Evolutionary conservation across 2,329 filamentous ascomycete species (phyloP).

Genomic region (Ambrosiella cleistominuta): DNA sequence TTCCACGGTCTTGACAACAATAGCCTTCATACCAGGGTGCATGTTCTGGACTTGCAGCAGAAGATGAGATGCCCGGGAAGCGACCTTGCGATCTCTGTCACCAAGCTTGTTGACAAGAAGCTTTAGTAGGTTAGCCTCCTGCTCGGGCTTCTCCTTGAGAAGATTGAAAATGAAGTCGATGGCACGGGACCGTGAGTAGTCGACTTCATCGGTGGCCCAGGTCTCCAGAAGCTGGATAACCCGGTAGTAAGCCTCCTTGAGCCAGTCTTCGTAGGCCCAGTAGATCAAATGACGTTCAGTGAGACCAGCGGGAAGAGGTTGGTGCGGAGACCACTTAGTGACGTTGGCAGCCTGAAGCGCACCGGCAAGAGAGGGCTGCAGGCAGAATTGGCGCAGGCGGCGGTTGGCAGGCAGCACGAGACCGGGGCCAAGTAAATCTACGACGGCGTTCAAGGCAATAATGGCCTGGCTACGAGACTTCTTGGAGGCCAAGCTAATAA

Average conservation of each 20-base stretch:
- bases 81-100: constrained; percentile 87
- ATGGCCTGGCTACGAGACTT: constrained; percentile 85
- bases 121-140: constrained; percentile 83
- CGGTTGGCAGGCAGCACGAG: constrained; percentile 67
- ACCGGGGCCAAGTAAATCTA: constrained; percentile 84
- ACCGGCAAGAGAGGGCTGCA: constrained; percentile 59
- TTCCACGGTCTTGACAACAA: constrained; percentile 72
- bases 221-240: constrained; percentile 78
- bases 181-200: constrained; percentile 74
- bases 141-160: constrained; percentile 88
- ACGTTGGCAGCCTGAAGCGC: constrained; percentile 45
- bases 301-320: constrained; percentile 55
- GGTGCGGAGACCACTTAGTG: constrained; percentile 46
- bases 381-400: constrained; percentile 60
- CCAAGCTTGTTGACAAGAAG: constrained; percentile 92
- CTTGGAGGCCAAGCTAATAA: constrained; percentile 73
- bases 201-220: constrained; percentile 90
- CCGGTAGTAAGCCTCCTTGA: constrained; percentile 87
- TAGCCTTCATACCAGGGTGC: constrained; percentile 84
- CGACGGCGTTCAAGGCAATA: constrained; percentile 77
- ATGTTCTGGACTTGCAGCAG: constrained; percentile 77
- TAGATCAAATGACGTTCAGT: constrained; percentile 62
- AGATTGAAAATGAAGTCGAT: constrained; percentile 85
- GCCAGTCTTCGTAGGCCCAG: constrained; percentile 89
- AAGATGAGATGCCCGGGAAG: constrained; percentile 81